Conservation (phyloP, 225 moss, liverwort and hornwort species). For the Marchantia polymorpha region DNA sequence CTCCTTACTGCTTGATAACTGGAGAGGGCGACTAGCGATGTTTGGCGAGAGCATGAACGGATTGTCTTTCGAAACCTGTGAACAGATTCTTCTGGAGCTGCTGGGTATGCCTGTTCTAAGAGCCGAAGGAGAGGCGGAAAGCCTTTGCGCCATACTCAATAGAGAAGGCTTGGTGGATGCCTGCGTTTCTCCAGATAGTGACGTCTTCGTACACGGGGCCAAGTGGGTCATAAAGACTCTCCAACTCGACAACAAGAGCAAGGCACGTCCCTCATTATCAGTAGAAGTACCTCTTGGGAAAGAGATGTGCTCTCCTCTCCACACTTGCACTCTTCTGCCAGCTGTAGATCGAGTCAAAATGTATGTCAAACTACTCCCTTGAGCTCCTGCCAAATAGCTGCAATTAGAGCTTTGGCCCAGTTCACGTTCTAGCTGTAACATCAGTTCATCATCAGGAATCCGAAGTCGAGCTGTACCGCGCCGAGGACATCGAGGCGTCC, state of each 20-base stretch:
- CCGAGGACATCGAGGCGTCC: constrained; percentile 30
- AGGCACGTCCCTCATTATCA: background rate
- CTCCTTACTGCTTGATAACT: too few species aligned
- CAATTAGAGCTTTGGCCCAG: background rate
- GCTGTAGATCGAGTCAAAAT: background rate
- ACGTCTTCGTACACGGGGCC: constrained; percentile 51
- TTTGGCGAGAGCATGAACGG: too few species aligned
- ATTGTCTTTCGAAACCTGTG: background rate
- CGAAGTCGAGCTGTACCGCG: constrained; percentile 38
- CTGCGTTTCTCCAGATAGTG: constrained; percentile 55
- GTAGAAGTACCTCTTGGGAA: background rate
- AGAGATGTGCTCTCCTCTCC: background rate
- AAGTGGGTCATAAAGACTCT: constrained; percentile 43
- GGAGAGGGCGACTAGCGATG: too few species aligned
- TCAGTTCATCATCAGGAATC: constrained; percentile 27
- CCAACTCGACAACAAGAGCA: constrained; percentile 30
- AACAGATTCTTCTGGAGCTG: constrained; percentile 37
- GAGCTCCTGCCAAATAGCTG: background rate
- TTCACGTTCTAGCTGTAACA: background rate
- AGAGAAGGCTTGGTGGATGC: constrained; percentile 47
- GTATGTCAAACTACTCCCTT: background rate
- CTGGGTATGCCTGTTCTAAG: constrained; percentile 51
- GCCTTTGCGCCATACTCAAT: constrained; percentile 50
- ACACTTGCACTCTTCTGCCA: background rate
- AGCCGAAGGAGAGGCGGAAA: constrained; percentile 53